Evolutionary conservation across 129 eudicot species (phyloP), one percentile per base, ranked within the genome.

Genomic region (Flaveria trinervia): DNA sequence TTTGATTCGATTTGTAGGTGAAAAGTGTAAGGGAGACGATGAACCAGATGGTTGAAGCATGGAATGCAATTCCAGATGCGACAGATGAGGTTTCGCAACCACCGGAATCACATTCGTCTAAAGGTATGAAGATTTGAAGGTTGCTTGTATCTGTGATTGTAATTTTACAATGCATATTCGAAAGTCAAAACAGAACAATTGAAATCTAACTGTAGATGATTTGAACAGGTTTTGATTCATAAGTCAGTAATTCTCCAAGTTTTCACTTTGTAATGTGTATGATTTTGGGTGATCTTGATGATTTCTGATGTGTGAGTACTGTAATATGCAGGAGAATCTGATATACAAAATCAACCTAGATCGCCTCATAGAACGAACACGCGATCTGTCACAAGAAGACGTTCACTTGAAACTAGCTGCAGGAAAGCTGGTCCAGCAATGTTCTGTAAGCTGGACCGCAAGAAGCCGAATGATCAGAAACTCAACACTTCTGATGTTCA

Each of bases 1-100:
- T 18, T 33, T 43, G 43, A 26, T 13, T 23, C 28, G 5, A 55
- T 76, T 76, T n/a, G 79, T 77, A 93, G 98, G 98, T 92, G 51
- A 92, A 92, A 85, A 83, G 78, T 43, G 92, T 86, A 4, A 89
- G 98, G 77, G 96, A 88, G 85, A 85, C 93, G 2, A 89, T 92
- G 96, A 86, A 77, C 59, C 86, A 75, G 88, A 79, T 88, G 98
- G 74, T 92, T 26, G 90, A 88, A 46, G 90, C 86, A 20, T 92
- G 98, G 98, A 92, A 86, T 81, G 89, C 78, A 55, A 81, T 92
- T 78, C 93, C 96, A 60, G 96, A 92, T 83, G 75, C 57, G 45
- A 20, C 79, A 2, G 90, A 85, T 70, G 87, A 83, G 81, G 87
- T 81, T 15, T 84, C 89, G 5, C 79, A 77, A 9, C 83, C 69